Conservation (phyloP, 1,284 basidiomycete species). For the Ustilago cynodontis region DNA sequence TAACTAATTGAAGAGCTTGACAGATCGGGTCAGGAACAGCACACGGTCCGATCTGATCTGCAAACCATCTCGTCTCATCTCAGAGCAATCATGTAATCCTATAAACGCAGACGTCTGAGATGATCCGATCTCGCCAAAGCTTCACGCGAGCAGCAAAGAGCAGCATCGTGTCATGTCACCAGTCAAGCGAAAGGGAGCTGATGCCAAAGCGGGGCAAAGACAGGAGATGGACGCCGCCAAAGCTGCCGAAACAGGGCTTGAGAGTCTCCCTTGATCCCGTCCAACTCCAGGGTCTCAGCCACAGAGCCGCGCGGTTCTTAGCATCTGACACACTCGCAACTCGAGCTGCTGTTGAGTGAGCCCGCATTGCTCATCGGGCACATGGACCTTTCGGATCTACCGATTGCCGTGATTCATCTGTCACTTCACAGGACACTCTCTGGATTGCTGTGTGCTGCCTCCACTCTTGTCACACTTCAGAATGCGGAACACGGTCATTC, state of each 20-base stretch:
- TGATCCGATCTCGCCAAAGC: too few species aligned
- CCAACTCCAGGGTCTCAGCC: conserved; percentile 6
- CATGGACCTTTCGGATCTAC: conserved; percentile 3
- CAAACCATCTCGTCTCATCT: not conserved
- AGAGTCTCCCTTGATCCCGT: not conserved
- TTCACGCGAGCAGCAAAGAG: too few species aligned
- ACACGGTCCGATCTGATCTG: conserved; percentile 2
- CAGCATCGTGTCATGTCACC: too few species aligned
- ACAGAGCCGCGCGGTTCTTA: conserved; percentile 4
- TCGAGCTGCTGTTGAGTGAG: too few species aligned
- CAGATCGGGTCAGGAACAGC: not conserved
- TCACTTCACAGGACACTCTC: not conserved
- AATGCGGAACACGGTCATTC: conserved; percentile 6
- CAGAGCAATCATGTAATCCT: too few species aligned
- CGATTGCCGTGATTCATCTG: conserved; percentile 1
- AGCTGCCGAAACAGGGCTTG: not conserved
- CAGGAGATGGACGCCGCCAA: too few species aligned
- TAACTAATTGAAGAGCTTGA: conserved; percentile 7
- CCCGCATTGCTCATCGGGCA: conserved; percentile 12
- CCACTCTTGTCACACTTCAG: not conserved
- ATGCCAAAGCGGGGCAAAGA: not conserved
- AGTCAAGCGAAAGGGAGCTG: too few species aligned
- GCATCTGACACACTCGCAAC: too few species aligned
- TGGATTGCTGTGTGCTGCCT: not conserved
- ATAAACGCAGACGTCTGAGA: too few species aligned